These are phyloP conservation scores for Magnolia sinica DNA, from an alignment of 164 flowering plant genomes.

Conservation along the genomic window DNA sequence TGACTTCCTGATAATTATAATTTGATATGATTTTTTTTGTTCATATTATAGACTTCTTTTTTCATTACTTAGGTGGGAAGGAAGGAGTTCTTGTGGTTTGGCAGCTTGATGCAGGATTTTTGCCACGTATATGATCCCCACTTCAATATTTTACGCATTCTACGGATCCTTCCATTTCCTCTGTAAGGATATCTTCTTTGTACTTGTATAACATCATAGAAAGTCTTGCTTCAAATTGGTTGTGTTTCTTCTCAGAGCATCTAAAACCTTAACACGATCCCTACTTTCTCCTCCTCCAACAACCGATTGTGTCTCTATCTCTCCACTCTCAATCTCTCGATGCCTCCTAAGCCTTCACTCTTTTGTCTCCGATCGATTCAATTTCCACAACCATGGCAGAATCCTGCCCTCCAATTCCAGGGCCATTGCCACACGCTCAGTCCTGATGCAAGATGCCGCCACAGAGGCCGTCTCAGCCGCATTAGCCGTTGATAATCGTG, in stretches of 20 bases:
- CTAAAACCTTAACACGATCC: constrained; percentile 14
- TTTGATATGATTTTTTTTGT: too few relatives aligned
- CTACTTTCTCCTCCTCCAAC: constrained; percentile 5
- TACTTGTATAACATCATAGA: background rate
- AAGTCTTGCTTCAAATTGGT: background rate
- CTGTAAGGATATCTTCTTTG: constrained; percentile 46
- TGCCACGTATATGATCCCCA: constrained; percentile 86
- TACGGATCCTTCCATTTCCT: constrained; percentile 71
- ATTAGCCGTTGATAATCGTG: constrained; percentile 43
- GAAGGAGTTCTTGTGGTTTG: constrained; percentile 35
- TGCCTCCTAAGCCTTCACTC: constrained; percentile 22
- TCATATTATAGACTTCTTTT: too few relatives aligned
- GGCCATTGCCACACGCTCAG: constrained; percentile 26
- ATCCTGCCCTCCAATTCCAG: constrained; percentile 14
- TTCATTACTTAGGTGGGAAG: constrained; percentile 42
- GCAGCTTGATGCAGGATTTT: constrained; percentile 94
- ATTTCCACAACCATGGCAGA: background rate
- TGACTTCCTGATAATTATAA: too few relatives aligned
- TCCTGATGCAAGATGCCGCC: constrained; percentile 15
- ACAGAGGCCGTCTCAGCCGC: constrained; percentile 21
- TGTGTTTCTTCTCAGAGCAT: background rate
- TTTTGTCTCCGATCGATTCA: constrained; percentile 1
- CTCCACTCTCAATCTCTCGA: constrained; percentile 5
- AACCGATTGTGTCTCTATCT: background rate
- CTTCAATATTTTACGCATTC: constrained; percentile 61